A percentile compares a stretch with the other conserved stretches of the same genome.
These are phyloP conservation scores for Kalanchoe fedtschenkoi DNA, from an alignment of 164 flowering plant genomes.

Conservation along the genomic window DNA sequence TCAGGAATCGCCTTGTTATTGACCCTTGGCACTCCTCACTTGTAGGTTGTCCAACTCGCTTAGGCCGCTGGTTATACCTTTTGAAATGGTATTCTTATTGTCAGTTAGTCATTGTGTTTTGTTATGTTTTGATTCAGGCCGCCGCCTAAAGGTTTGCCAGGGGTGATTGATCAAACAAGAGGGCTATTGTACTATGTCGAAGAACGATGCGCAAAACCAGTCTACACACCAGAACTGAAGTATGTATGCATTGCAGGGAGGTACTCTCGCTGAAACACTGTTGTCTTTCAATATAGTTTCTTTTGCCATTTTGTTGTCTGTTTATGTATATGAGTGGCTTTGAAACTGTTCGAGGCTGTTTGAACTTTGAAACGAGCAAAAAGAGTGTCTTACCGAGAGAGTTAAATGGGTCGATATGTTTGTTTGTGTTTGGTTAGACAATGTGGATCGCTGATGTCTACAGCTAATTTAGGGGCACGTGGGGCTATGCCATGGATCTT, in stretches of 20 bases:
- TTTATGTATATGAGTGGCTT: background rate
- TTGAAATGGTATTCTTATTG: conserved; percentile 6
- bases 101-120: conserved; percentile 19
- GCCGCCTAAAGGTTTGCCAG: conserved; percentile 70
- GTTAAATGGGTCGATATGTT: too few species aligned
- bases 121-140: conserved; percentile 37
- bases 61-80: background rate
- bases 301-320: background rate
- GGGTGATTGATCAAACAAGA: conserved; percentile 94
- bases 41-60: conserved; percentile 28
- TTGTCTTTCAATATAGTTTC: conserved; percentile 1
- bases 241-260: conserved; percentile 91
- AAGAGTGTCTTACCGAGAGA: too few species aligned
- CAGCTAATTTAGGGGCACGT: too few species aligned
- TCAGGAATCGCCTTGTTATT: conserved; percentile 59
- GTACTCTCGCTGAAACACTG: conserved; percentile 22
- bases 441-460: too few species aligned
- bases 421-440: too few species aligned
- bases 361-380: background rate
- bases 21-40: conserved; percentile 92
- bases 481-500: too few species aligned
- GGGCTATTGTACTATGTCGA: conserved; percentile 79
- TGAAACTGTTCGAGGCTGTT: background rate
- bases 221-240: conserved; percentile 56
- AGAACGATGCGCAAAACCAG: conserved; percentile 56